A percentile compares a stretch with the other conserved stretches of the same genome.
These are phyloP conservation scores for Penicillium sp. DNA, from an alignment of 2,329 filamentous ascomycete species.

Conservation along the genomic window DNA sequence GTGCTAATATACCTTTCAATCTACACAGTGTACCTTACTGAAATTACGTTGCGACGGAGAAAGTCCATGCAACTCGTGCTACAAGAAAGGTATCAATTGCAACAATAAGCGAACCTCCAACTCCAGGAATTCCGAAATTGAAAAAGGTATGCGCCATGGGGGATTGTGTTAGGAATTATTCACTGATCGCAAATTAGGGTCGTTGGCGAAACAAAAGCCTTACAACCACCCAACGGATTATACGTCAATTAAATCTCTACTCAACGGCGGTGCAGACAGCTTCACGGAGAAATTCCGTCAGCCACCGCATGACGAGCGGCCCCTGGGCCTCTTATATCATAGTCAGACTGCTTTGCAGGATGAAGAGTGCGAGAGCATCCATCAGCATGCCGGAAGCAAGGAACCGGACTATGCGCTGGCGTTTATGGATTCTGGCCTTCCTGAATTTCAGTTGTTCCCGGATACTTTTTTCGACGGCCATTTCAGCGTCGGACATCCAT, in stretches of 20 bases:
- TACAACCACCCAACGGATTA: conserved; percentile 39
- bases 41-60: conserved; percentile 49
- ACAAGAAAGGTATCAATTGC: conserved; percentile 45
- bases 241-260: conserved; percentile 48
- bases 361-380: conserved; percentile 23
- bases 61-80: conserved; percentile 46
- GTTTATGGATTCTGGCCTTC: conserved; percentile 13
- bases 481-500: conserved; percentile 31
- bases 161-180: not conserved
- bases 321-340: conserved; percentile 39
- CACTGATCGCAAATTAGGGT: conserved; percentile 3
- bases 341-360: conserved; percentile 26
- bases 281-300: conserved; percentile 48
- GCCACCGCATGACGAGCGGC: conserved; percentile 41
- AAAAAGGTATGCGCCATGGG: conserved; percentile 18
- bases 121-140: conserved; percentile 13
- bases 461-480: conserved; percentile 41
- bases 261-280: conserved; percentile 48
- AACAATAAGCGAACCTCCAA: conserved; percentile 34
- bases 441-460: conserved; percentile 34
- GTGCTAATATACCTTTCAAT: not conserved
- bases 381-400: not conserved
- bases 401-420: too few relatives aligned
- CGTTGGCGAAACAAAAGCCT: conserved; percentile 29
- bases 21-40: conserved; percentile 46